Evolutionary conservation across 768 basidiomycete species (phyloP).

Genomic region (Pulveroboletus ravenelii): DNA sequence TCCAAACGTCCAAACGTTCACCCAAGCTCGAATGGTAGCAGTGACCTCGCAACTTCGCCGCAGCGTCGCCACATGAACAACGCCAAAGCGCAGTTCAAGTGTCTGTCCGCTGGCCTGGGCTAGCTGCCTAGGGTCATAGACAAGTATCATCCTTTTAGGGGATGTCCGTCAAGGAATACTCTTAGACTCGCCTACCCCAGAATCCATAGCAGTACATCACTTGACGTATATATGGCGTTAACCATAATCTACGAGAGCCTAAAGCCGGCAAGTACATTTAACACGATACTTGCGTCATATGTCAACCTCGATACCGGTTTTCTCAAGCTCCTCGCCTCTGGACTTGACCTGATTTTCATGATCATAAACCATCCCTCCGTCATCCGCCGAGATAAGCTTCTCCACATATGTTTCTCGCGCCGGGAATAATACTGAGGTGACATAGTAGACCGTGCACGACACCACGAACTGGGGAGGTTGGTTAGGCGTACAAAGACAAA

Average conservation of each 20-base stretch:
- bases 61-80: too few species aligned
- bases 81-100: not conserved
- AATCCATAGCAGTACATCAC: not conserved
- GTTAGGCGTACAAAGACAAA: not conserved
- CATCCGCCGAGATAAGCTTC: conserved; percentile 27
- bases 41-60: not conserved
- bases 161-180: too few species aligned
- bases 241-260: not conserved
- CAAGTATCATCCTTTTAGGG: too few species aligned
- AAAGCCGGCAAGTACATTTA: not conserved
- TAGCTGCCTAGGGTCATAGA: not conserved
- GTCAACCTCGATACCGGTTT: not conserved
- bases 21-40: not conserved
- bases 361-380: conserved; percentile 2
- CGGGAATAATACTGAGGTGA: conserved; percentile 27
- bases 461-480: conserved; percentile 21
- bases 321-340: conserved; percentile 2
- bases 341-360: not conserved
- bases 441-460: conserved; percentile 28
- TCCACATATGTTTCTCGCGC: conserved; percentile 27
- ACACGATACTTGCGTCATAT: not conserved
- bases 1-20: not conserved
- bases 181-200: too few species aligned
- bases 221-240: not conserved
- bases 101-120: not conserved